These are phyloP conservation scores for Bretschneidera sinensis DNA, from an alignment of 345 rosid species.

Conservation along the genomic window DNA sequence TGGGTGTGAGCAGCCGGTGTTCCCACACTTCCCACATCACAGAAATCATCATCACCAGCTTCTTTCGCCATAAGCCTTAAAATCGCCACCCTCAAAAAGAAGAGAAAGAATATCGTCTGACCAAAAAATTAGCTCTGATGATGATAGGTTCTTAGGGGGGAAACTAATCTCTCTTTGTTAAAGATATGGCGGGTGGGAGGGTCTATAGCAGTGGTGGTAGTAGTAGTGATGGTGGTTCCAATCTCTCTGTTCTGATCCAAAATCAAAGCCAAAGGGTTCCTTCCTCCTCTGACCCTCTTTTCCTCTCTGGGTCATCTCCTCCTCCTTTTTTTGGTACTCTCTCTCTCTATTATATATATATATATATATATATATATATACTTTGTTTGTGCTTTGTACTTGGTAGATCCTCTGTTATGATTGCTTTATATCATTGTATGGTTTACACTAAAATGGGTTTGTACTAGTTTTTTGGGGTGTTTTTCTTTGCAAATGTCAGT, in stretches of 20 bases:
- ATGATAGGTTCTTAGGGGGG: too few relatives aligned
- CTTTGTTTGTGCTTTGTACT: too few relatives aligned
- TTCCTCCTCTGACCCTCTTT: constrained; percentile 35
- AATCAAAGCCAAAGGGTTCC: constrained; percentile 27
- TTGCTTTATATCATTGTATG: too few relatives aligned
- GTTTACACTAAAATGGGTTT: too few relatives aligned
- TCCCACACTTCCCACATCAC: constrained; percentile 72
- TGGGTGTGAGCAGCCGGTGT: constrained; percentile 64
- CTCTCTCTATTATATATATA: too few relatives aligned
- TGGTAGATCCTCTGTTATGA: too few relatives aligned
- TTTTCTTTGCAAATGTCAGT: too few relatives aligned
- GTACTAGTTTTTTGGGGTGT: too few relatives aligned
- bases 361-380: too few relatives aligned
- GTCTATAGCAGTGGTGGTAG: constrained; percentile 9
- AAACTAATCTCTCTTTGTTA: constrained; percentile 9
- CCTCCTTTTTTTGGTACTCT: constrained; percentile 42
- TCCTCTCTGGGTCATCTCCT: constrained; percentile 45
- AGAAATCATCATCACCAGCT: constrained; percentile 73
- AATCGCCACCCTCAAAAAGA: neutral
- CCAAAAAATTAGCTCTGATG: too few relatives aligned
- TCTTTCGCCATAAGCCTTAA: constrained; percentile 64
- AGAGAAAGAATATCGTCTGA: constrained; percentile 8
- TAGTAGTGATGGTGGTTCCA: constrained; percentile 28
- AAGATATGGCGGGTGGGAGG: constrained; percentile 44
- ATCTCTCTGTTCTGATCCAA: constrained; percentile 37